Conservation (phyloP, 495 filamentous ascomycete genomes). For the Penicillium roqueforti region DNA sequence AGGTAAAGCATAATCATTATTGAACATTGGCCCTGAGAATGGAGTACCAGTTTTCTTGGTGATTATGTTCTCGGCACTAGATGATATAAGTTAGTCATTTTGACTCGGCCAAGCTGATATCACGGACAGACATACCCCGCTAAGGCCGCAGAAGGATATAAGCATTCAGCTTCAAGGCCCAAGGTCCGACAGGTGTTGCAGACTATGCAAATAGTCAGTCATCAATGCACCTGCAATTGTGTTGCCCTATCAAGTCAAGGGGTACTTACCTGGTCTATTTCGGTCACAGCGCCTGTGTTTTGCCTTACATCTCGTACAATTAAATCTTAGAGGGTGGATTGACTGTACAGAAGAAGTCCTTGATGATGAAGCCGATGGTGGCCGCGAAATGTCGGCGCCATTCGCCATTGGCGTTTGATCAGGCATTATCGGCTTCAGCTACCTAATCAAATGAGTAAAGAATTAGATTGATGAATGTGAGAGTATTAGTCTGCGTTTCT, state of each 20-base stretch:
- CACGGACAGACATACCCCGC: background rate
- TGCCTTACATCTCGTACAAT: background rate
- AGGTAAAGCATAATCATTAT: background rate
- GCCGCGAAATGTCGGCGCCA: background rate
- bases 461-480: background rate
- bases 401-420: background rate
- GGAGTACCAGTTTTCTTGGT: background rate
- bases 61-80: background rate
- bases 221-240: background rate
- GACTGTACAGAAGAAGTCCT: background rate
- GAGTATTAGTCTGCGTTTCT: background rate
- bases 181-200: background rate
- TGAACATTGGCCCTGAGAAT: background rate
- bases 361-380: background rate
- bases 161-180: background rate
- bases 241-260: too few species aligned
- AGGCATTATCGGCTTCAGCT: background rate
- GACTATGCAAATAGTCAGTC: background rate
- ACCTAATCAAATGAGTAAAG: background rate
- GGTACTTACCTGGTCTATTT: background rate
- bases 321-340: background rate
- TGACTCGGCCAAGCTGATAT: background rate
- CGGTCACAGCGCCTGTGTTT: background rate
- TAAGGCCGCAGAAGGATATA: background rate
- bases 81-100: background rate